Conservation (phyloP, 2,329 filamentous ascomycete genomes). For the Fusarium sarcochroum region DNA sequence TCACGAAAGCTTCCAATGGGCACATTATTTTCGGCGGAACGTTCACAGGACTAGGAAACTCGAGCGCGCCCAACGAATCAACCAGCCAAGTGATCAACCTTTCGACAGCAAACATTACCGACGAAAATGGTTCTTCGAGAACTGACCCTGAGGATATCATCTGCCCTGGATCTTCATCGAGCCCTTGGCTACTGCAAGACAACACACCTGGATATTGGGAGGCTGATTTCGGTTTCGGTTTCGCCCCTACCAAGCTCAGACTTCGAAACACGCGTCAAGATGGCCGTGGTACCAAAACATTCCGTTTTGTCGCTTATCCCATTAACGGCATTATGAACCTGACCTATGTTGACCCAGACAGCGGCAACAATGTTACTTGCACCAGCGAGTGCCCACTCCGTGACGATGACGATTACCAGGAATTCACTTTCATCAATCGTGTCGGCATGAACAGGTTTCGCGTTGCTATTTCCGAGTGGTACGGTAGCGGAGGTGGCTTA, state of each 20-base stretch:
- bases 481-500: slow-evolving; percentile 86
- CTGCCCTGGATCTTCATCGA: slow-evolving; percentile 79
- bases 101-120: slow-evolving; percentile 79
- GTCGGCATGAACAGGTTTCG: slow-evolving; percentile 91
- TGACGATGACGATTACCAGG: slow-evolving; percentile 79
- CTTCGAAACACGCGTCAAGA: slow-evolving; percentile 89
- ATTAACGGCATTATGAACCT: slow-evolving; percentile 96
- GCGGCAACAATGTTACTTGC: slow-evolving; percentile 78
- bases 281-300: slow-evolving; percentile 89
- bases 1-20: slow-evolving; percentile 82
- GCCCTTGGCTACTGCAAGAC: slow-evolving; percentile 84
- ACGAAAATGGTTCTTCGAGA: slow-evolving; percentile 72
- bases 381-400: slow-evolving; percentile 89
- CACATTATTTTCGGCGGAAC: slow-evolving; percentile 93
- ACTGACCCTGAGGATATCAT: slow-evolving; percentile 83
- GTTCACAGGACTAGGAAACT: slow-evolving; percentile 90
- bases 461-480: slow-evolving; percentile 89
- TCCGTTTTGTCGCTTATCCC: slow-evolving; percentile 87
- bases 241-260: slow-evolving; percentile 87
- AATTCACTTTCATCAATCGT: slow-evolving; percentile 90
- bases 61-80: slow-evolving; percentile 74
- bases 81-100: slow-evolving; percentile 89
- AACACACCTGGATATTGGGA: slow-evolving; percentile 84
- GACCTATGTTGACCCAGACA: slow-evolving; percentile 84
- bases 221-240: slow-evolving; percentile 85